Evolutionary conservation across 2,329 filamentous ascomycete genomes (phyloP), one percentile per base, ranked within the genome.

Genomic region (Arthrobotrys conoides): DNA sequence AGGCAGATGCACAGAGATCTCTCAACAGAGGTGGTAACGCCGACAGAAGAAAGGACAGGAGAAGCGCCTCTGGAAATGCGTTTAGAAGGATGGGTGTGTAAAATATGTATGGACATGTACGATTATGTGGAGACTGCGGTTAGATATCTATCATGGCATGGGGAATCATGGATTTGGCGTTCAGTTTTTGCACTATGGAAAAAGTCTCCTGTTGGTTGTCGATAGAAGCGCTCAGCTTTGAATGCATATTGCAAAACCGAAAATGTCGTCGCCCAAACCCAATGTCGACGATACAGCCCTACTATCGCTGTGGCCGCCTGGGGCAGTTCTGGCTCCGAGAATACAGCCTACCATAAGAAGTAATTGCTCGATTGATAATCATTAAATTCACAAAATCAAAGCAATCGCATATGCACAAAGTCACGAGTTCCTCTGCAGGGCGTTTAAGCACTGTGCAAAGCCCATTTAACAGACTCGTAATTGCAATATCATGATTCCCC

Each of bases 21-120:
- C 33, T 57, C 72, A 12, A 30, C 2, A 77, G 61, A 36, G 75
- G 75, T 27, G 70, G 61, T 16, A 69, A 66, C 53, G 16, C 78
- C 27, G 71, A 75, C 24, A 72, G 71, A 3, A 66, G 51, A 44
- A 79, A 80, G 30, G 81, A 81, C 20, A 79, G 81, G 57, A 81
- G 82, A 71, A 82, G 81, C 55, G 82, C 82, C 18, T 82, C 81
- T 57, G 82, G 82, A 20, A 82, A 82, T 80, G 64, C 80, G 12
- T 81, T 82, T 64, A 79, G 82, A 67, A 66, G 78, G 49, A 80
- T 81, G 68, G 81, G 81, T 68, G 68, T 78, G 71, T 78, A 65
- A 65, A 49, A 16, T 48, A 18, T 57, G 55, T 38, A 57, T 66
- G 38, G 38, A 33, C 20, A 53, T 64, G 38, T 57, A 65, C n/a